These are phyloP conservation scores for Amoeboaphelidium protococcarum DNA, from an alignment of 371 early-diverging fungal genomes.

Conservation along the genomic window DNA sequence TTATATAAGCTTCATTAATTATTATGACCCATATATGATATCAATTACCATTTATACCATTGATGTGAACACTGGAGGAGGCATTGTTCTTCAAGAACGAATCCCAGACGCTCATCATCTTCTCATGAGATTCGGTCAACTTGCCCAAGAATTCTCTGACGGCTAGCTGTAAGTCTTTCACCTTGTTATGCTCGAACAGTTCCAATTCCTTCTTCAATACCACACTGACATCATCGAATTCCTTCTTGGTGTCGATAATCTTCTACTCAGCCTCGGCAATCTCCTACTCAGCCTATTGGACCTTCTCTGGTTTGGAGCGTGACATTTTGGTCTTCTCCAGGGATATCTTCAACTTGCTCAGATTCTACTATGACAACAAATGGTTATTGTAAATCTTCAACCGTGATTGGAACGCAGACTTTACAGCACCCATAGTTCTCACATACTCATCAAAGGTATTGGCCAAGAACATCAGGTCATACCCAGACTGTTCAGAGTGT, in stretches of 20 bases:
- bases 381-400: slow-evolving; percentile 35
- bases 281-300: slow-evolving; percentile 29
- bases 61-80: no score
- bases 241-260: slow-evolving; percentile 15
- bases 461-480: slow-evolving; percentile 40
- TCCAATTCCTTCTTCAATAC: slow-evolving; percentile 44
- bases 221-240: slow-evolving; percentile 41
- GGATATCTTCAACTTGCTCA: slow-evolving; percentile 25
- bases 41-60: no score
- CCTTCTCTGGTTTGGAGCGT: slow-evolving; percentile 30
- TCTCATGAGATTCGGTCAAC: no score
- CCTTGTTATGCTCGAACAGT: slow-evolving; percentile 56
- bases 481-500: slow-evolving; percentile 28
- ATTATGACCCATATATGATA: no score
- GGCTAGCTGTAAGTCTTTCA: slow-evolving; percentile 46
- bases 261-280: slow-evolving; percentile 23
- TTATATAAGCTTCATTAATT: no score
- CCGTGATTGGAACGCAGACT: slow-evolving; percentile 44
- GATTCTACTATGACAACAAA: slow-evolving; percentile 34
- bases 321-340: slow-evolving; percentile 26
- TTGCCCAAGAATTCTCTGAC: slow-evolving; percentile 40
- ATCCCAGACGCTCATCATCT: no score
- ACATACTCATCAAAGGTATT: slow-evolving; percentile 64
- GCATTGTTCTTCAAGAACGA: no score
- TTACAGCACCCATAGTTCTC: slow-evolving; percentile 52